Conservation (phyloP, 305 asterid genomes). For the Solanum hybrid region DNA sequence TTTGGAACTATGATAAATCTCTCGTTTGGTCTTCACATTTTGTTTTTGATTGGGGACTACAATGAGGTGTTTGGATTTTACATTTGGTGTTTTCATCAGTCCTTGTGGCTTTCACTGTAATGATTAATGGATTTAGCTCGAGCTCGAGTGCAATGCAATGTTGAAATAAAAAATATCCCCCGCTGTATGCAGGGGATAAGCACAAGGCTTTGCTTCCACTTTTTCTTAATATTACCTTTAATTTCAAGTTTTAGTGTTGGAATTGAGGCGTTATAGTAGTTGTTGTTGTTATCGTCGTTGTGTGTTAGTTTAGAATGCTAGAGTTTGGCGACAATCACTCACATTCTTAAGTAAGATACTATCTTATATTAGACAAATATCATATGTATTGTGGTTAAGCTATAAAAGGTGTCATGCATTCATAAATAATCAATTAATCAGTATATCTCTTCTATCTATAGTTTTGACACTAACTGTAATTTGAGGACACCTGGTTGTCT, state of each 20-base stretch:
- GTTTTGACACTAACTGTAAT: not conserved
- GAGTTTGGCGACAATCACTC: not conserved
- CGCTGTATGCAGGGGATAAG: not conserved
- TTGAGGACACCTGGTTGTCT: not conserved
- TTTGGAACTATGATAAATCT: not conserved
- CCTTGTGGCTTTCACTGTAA: not conserved
- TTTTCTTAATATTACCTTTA: not conserved
- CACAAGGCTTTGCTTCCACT: not conserved
- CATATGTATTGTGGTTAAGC: not conserved
- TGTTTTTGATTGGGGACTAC: not conserved
- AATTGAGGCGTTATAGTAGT: not conserved
- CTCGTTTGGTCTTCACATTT: not conserved
- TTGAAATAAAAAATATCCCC: not conserved
- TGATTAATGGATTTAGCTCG: not conserved
- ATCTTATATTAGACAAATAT: not conserved
- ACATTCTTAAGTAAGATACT: not conserved
- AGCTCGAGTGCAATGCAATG: not conserved
- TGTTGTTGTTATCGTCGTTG: not conserved
- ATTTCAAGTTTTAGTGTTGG: not conserved
- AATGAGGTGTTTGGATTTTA: not conserved
- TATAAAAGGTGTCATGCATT: not conserved
- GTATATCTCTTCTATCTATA: not conserved
- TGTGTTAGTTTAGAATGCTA: not conserved
- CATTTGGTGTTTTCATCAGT: not conserved
- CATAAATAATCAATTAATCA: not conserved